Evolutionary conservation across 805 yeast species (phyloP), one percentile per base, ranked within the genome.

Genomic region (Barnettozyma vustinii): DNA sequence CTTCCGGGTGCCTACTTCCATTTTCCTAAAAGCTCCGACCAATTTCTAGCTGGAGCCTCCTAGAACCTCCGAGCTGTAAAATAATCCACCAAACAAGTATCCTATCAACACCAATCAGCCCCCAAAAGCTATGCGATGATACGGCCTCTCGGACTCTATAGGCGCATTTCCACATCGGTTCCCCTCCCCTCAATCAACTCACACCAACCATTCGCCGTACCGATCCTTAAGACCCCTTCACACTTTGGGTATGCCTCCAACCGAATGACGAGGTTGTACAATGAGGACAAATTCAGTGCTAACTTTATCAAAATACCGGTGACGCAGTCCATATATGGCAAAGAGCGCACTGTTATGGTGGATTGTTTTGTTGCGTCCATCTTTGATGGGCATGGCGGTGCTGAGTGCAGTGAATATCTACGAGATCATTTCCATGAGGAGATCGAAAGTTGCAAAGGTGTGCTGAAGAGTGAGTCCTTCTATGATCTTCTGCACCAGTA

Each of bases 361-460:
- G 54, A 54, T 36, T 80, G 83, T 18, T 86, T 92, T 68, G 80
- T 79, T 55, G 82, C 87, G 58, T 79, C 80, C 42, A 76, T 94
- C 1, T 90, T 87, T 65, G 99, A 94, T 67, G 99, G 99, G 9
- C 99, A 94, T 67, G 99, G 98, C 8, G 96, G 96, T 20, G 74
- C 73, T 21, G 82, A 83, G 47, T 87, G 96, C 58, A 75, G 90
- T 42, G 74, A 71, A 21, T 85, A 76, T 58, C 69, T 91, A 12
- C 68, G 74, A 19, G 65, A 72, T 3, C 70, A 80, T 47, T 70
- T 94, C 27, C 81, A 74, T 48, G 62, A 60, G 55, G 73, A 64
- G 57, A 78, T 77, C 61, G 96, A 81, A 54, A 57, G 53, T 35
- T 72, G 63, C 44, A 46, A 60, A 1, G 42, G 42, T 16, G 61